phyloP scores from a whole-genome alignment of 2,329 filamentous ascomycete genomes.

The Aurifilum marmelostoma region DNA sequence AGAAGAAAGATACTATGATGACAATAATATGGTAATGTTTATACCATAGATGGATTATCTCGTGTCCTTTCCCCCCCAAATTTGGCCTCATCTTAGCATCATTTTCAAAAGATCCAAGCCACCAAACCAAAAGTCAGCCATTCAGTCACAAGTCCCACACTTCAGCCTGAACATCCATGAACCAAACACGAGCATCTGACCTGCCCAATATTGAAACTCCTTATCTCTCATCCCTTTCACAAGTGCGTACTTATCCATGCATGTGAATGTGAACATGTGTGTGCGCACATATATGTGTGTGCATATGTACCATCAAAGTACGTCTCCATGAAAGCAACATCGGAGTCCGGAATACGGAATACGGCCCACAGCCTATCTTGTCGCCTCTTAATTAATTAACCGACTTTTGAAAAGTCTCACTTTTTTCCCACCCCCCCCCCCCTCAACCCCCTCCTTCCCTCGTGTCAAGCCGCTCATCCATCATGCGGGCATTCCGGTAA shows the following conservation, averaged over 20 bases:
- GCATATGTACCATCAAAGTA: neutral
- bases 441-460: neutral
- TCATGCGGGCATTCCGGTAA: conserved; percentile 9
- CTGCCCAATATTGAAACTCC: neutral
- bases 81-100: conserved; percentile 14
- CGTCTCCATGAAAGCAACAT: no score
- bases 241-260: neutral
- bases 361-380: neutral
- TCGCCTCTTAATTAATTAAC: neutral
- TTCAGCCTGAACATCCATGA: neutral
- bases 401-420: neutral
- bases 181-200: neutral
- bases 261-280: neutral
- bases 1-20: neutral
- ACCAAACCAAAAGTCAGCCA: no score
- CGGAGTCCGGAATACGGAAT: conserved; percentile 15
- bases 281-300: no score
- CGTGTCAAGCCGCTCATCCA: neutral
- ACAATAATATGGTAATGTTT: neutral
- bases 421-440: no score
- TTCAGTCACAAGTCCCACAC: conserved; percentile 19
- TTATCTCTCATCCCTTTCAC: neutral
- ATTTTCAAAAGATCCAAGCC: conserved; percentile 8
- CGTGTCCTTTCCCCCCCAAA: conserved; percentile 5
- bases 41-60: neutral